Evolutionary conservation across 2,329 filamentous ascomycete genomes (phyloP).

Genomic region (Coniochaeta hoffmannii): DNA sequence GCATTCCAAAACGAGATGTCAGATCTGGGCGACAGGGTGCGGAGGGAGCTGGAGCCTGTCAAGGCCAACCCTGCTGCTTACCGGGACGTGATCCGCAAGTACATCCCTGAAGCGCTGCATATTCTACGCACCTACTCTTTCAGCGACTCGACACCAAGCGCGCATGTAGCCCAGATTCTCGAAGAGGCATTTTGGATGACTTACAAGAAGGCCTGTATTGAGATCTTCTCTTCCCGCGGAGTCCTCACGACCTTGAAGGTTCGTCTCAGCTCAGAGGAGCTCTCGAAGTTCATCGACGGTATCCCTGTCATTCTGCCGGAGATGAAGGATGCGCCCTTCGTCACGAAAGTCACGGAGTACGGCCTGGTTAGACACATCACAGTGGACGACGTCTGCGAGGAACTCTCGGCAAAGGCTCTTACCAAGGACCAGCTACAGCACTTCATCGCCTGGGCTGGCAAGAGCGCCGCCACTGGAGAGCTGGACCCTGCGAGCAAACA

Average conservation of each 20-base stretch:
- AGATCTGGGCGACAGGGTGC: slow-evolving; percentile 58
- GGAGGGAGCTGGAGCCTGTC: slow-evolving; percentile 21
- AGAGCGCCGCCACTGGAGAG: slow-evolving; percentile 63
- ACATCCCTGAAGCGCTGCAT: slow-evolving; percentile 74
- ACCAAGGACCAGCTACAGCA: slow-evolving; percentile 69
- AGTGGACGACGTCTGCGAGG: slow-evolving; percentile 74
- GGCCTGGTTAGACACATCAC: slow-evolving; percentile 84
- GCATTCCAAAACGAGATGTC: slow-evolving; percentile 85
- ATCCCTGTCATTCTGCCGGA: slow-evolving; percentile 80
- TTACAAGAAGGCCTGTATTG: slow-evolving; percentile 73
- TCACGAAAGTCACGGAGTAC: slow-evolving; percentile 74
- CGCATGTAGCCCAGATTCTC: slow-evolving; percentile 74
- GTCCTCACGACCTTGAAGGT: slow-evolving; percentile 79
- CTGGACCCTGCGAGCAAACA: slow-evolving; percentile 62
- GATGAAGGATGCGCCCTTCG: slow-evolving; percentile 66
- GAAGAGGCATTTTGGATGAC: slow-evolving; percentile 96
- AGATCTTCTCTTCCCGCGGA: slow-evolving; percentile 81
- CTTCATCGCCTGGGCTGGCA: slow-evolving; percentile 78
- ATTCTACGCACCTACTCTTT: slow-evolving; percentile 84
- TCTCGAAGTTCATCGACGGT: slow-evolving; percentile 70
- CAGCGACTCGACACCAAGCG: slow-evolving; percentile 81
- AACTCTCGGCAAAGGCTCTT: slow-evolving; percentile 76
- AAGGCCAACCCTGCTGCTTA: slow-evolving; percentile 45
- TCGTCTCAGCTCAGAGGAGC: slow-evolving; percentile 62
- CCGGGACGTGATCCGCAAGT: slow-evolving; percentile 55